Evolutionary conservation across 2,329 filamentous ascomycete species (phyloP).

Genomic region (Fusarium sp.): DNA sequence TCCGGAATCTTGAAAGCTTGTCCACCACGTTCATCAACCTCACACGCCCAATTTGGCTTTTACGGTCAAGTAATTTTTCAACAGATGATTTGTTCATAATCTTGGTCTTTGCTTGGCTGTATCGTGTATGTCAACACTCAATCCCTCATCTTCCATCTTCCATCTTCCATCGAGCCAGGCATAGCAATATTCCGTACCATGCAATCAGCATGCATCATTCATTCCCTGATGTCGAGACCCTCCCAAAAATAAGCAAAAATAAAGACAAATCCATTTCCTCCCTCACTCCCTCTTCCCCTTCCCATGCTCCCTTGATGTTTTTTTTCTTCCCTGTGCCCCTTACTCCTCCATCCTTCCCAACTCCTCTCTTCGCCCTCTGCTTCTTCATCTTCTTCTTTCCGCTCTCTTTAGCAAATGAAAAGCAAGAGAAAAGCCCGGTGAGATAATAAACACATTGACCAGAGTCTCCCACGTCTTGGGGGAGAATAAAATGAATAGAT

Average conservation of each 20-base stretch:
- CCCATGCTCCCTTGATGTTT: constrained; percentile 3
- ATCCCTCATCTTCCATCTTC: too few species aligned
- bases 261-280: too few species aligned
- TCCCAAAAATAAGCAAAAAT: too few species aligned
- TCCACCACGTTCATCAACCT: too few species aligned
- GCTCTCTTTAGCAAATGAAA: constrained; percentile 18
- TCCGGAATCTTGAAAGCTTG: too few species aligned
- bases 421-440: constrained; percentile 11
- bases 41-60: too few species aligned
- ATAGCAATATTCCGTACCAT: constrained; percentile 3
- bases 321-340: constrained; percentile 9
- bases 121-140: constrained; percentile 4
- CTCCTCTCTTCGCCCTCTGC: constrained; percentile 23
- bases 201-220: constrained; percentile 23
- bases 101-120: constrained; percentile 9
- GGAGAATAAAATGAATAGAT: constrained; percentile 27
- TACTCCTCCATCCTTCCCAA: neutral
- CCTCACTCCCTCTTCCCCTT: too few species aligned
- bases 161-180: constrained; percentile 6
- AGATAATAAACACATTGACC: constrained; percentile 13
- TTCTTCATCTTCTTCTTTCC: constrained; percentile 10
- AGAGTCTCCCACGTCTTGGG: constrained; percentile 6
- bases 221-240: constrained; percentile 20
- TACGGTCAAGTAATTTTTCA: too few species aligned
- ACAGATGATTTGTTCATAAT: constrained; percentile 11